Evolutionary conservation across 2,329 filamentous ascomycete species (phyloP), one percentile per base, ranked within the genome.

Genomic region (Hypoxylon sp.): DNA sequence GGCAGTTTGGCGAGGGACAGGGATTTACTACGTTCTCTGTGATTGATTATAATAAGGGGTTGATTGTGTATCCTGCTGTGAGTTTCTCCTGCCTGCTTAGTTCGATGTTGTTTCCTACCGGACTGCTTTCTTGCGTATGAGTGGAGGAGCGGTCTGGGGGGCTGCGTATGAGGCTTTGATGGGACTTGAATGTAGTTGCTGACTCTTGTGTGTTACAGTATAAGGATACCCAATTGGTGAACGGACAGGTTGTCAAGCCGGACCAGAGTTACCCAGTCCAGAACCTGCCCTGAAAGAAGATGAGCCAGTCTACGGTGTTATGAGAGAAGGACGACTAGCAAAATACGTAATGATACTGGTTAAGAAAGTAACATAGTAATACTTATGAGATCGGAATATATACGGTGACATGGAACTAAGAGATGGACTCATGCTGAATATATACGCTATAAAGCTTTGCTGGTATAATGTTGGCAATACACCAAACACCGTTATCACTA

Each of bases 1-100:
- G 81, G 73, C 83, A 87, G 76, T 88, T 88, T 70, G 86, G 86
- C 59, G 63, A 76, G 5, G 83, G 76, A 69, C 77, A 84, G 25
- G 86, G 83, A 67, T 88, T 88, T 79, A 87, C 85, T 38, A 86
- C 84, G 19, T 77, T 88, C 41, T 79, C 83, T 5, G 83, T 89
- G 45, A 82, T 85, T 36, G 79, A 87, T 76, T 78, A 79, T 67
- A 71, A 62, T 28, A 77, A 80, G 72, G 77, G 76, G 51, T 76
- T 81, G 63, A 87, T 88, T 63, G 76, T 82, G 65, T 89, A 80
- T 75, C 85, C 86, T 23, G 82, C 82, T 41, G 68, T 70, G 21
- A 68, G 68, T 58, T 13, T 34, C 21, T 48, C 13, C 45, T 14
- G 4, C 45, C 11, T 48, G 13, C 19, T 19, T 19, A 10, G 9